Evolutionary conservation across 768 basidiomycete species (phyloP), one percentile per base, ranked within the genome.

Genomic region (Clitopilus hobsonii): DNA sequence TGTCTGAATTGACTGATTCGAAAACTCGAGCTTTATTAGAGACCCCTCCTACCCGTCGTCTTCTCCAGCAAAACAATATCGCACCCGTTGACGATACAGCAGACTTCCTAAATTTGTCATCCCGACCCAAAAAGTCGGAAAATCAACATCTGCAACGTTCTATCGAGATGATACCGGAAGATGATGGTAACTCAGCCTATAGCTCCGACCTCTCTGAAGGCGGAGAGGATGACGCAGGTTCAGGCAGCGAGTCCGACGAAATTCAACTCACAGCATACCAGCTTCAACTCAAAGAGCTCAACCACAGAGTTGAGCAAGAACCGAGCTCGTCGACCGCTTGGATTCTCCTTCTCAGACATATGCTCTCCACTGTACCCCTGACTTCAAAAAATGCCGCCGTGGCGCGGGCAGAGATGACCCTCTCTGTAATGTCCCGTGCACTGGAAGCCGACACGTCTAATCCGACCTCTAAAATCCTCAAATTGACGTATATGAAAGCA

Each of bases 371-470:
- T 6, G 75, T 88, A 36, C 86, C 89, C 1, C 56, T 77, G 6
- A 69, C 73, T 1, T 85, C 88, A 1, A 90, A 87, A 68, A 88
- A 90, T 64, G 81, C 88, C 4, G 70, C 73, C 10, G 84, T 79
- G 66, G 79, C 83, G 25, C 85, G 88, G 16, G 79, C 85, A 0
- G 90, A 93, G 59, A 84, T 91, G 54, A 71, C 88, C 2, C 61
- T 88, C 14, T 81, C 91, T 2, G 73, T 93, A 26, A 73, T 92
- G 26, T 66, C 74, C 0, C 85, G 86, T 38, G 89, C 91, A 2
- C 62, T 91, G 8, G 62, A 73, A 18, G 80, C 80, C 0, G 76
- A 87, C 58, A 73, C 80, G 7, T 64, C 65, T 25, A 88, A 88
- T 62, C 52, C 64, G 2, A 65, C 59, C 20, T 88, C 85, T 2